These are phyloP conservation scores for Alternaria atra DNA, from an alignment of 2,329 filamentous ascomycete species.

Conservation along the genomic window DNA sequence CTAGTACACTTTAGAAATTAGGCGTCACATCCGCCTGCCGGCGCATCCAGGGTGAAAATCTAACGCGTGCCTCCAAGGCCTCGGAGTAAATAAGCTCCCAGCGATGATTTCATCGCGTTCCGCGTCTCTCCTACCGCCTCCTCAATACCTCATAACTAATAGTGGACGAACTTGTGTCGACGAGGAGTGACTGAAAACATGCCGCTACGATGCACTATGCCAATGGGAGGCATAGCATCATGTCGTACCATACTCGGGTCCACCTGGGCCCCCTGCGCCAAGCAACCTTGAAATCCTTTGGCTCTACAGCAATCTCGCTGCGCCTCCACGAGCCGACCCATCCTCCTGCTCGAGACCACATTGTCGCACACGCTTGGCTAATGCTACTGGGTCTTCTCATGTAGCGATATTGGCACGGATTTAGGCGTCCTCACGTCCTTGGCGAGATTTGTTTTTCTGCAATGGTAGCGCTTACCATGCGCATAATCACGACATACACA, in stretches of 20 bases:
- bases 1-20: neutral
- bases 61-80: neutral
- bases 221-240: neutral
- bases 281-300: neutral
- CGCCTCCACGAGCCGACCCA: neutral
- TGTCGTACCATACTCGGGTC: neutral
- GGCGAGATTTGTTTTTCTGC: neutral
- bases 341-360: neutral
- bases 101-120: neutral
- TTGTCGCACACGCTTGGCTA: neutral
- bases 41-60: neutral
- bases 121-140: neutral
- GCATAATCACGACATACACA: neutral
- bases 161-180: neutral
- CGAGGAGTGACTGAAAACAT: neutral
- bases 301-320: neutral
- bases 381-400: neutral
- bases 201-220: neutral
- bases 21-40: neutral
- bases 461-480: neutral
- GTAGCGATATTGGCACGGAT: neutral
- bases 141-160: neutral
- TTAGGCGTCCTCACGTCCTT: neutral
- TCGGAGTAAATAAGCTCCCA: neutral
- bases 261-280: neutral